Conservation (phyloP, 2,329 filamentous ascomycete genomes). For the Byssochlamys sp. region DNA sequence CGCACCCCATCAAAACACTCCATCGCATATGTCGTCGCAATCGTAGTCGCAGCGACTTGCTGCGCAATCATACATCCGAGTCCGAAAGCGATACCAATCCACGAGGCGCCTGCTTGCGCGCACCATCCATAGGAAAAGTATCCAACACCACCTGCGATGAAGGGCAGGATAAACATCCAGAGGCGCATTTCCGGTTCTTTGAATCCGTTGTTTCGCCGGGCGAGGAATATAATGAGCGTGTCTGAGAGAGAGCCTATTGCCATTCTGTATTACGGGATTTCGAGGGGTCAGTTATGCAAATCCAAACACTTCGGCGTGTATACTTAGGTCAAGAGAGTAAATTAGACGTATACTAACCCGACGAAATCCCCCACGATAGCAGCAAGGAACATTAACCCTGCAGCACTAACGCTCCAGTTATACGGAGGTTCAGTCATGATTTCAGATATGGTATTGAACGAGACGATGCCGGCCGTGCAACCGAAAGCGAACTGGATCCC, state of each 20-base stretch:
- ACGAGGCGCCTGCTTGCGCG: constrained; percentile 23
- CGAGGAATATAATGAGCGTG: constrained; percentile 22
- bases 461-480: constrained; percentile 32
- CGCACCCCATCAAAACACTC: constrained; percentile 30
- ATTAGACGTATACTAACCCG: neutral
- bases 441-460: constrained; percentile 29
- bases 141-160: constrained; percentile 24
- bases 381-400: constrained; percentile 23
- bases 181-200: constrained; percentile 33
- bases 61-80: constrained; percentile 33
- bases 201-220: constrained; percentile 24
- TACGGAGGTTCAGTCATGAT: constrained; percentile 30
- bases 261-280: constrained; percentile 31
- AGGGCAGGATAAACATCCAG: constrained; percentile 24
- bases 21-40: constrained; percentile 32
- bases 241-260: constrained; percentile 24
- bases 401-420: constrained; percentile 24
- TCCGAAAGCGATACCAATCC: constrained; percentile 28
- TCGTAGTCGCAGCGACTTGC: constrained; percentile 22
- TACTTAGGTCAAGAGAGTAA: too few species aligned
- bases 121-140: constrained; percentile 34
- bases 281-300: neutral
- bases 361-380: constrained; percentile 14
- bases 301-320: too few species aligned
- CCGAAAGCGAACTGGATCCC: constrained; percentile 34